Evolutionary conservation across 2,329 filamentous ascomycete genomes (phyloP), one percentile per base, ranked within the genome.

Genomic region (Alternaria sp.): DNA sequence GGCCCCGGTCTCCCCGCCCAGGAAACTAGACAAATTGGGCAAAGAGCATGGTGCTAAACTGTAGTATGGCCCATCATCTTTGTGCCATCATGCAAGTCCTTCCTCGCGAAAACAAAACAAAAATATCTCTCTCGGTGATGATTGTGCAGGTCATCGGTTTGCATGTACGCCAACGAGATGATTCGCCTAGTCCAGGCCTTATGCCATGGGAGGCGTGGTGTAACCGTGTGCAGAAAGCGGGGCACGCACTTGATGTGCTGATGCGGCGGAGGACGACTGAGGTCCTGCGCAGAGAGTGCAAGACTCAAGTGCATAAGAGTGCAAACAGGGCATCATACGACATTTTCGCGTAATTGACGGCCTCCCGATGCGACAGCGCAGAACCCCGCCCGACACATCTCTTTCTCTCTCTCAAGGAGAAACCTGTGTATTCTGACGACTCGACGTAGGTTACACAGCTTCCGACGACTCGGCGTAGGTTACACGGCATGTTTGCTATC

Each of bases 401-500:
- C 16, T 32, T 14, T 27, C 51, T 22, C 16, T 22, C 20, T 22
- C 20, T 22, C 28, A 14, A 36, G 18, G 43, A 43, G 40, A 25
- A 43, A 9, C 20, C 32, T 18, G 59, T 57, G 53, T 44, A 27
- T 52, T 59, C 16, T 30, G 30, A 48, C 43, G 45, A 27, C 49
- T 56, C 44, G 18, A 30, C 11, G 12, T 12, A 43, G 20, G 45
- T 55, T 38, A 48, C 62, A 64, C 62, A 18, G 40, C 55, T 25
- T 25, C 18, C 36, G 30, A 48, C 41, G 44, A 27, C 49, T 56
- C 44, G 18, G 34, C 11, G 30, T 12, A 43, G 20, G 53, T 55
- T 38, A 51, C 62, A 64, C 62, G 22, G 44, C 55, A 40, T 59
- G 59, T 59, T 61, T 59, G 49, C 44, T 54, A 28, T 20, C 32